These are phyloP conservation scores for Carnegiea gigantea DNA, from an alignment of 179 eudicot genomes.

Conservation along the genomic window DNA sequence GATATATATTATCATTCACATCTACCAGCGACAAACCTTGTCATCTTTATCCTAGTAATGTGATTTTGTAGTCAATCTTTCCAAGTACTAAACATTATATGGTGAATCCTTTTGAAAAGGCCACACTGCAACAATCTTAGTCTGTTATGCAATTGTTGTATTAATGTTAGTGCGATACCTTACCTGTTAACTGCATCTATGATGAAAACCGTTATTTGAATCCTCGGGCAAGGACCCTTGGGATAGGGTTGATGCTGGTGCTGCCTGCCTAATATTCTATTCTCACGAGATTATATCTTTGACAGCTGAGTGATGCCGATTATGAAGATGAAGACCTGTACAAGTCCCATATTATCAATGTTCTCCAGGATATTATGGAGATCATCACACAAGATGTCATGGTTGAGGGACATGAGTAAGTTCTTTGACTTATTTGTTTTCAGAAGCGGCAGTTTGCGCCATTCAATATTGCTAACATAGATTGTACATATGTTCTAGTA, in stretches of 20 bases:
- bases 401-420: slow-evolving; percentile 70
- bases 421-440: slow-evolving; percentile 11
- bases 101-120: not conserved
- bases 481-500: slow-evolving; percentile 32
- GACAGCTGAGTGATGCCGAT: slow-evolving; percentile 56
- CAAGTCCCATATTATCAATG: slow-evolving; percentile 73
- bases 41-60: no score
- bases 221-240: not conserved
- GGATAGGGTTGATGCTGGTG: not conserved
- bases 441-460: not conserved
- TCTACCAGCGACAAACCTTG: not conserved
- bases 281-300: slow-evolving; percentile 23
- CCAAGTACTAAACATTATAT: not conserved
- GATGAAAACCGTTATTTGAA: no score
- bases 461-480: not conserved
- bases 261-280: not conserved
- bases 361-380: slow-evolving; percentile 93
- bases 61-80: not conserved
- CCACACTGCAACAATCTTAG: not conserved
- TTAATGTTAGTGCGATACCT: not conserved
- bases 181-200: not conserved
- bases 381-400: slow-evolving; percentile 82
- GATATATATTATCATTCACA: not conserved
- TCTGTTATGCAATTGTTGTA: not conserved
- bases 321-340: slow-evolving; percentile 51